A percentile compares a stretch with the other conserved stretches of the same genome.
Evolutionary conservation across 176 grass and related monocot species (phyloP).

Genomic region (Bonia amplexicaulis): DNA sequence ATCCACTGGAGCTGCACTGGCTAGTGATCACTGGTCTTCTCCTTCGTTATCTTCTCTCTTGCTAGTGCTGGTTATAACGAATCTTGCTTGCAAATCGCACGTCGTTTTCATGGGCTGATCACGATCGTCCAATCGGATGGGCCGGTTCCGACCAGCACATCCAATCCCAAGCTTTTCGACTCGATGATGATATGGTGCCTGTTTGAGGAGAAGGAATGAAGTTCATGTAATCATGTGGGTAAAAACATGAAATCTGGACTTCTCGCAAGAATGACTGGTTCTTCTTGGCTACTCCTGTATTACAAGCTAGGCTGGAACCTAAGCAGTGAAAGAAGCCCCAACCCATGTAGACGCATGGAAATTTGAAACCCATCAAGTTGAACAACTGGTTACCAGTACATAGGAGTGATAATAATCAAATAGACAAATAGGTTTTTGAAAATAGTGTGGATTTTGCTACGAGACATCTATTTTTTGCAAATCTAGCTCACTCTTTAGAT

Average conservation of each 20-base stretch:
- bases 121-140: neutral
- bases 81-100: neutral
- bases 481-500: too few species aligned
- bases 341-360: neutral
- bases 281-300: too few species aligned
- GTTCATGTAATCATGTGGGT: neutral
- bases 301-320: too few species aligned
- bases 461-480: too few species aligned
- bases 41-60: neutral
- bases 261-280: too few species aligned
- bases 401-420: neutral
- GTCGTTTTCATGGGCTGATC: slow-evolving; percentile 21
- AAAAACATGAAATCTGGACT: neutral
- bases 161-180: neutral
- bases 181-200: neutral
- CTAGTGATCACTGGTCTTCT: neutral
- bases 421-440: too few species aligned
- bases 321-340: too few species aligned
- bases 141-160: neutral
- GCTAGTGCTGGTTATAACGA: neutral
- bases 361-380: neutral
- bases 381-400: neutral
- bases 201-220: neutral
- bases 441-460: neutral
- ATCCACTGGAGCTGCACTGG: too few species aligned